Evolutionary conservation across 371 early-diverging fungal genomes (phyloP).

Genomic region (Saksenaea oblongispora): DNA sequence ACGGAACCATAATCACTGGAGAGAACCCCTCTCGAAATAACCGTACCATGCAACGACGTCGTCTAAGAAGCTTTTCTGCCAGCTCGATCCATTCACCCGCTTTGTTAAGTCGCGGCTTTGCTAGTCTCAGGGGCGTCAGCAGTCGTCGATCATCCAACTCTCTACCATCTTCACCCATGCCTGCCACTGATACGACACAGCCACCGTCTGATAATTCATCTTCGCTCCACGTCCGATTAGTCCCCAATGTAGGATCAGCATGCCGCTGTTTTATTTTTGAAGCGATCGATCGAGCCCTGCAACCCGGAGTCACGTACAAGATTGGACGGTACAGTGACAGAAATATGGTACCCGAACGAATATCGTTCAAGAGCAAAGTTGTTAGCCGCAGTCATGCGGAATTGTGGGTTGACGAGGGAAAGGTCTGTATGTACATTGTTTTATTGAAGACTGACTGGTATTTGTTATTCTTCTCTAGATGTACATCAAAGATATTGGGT

Average conservation of each 20-base stretch:
- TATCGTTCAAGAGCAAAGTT: constrained; percentile 93
- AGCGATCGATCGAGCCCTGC: constrained; percentile 76
- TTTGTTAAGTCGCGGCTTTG: constrained; percentile 3
- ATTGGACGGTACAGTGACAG: constrained; percentile 85
- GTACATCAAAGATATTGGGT: constrained; percentile 81
- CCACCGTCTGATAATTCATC: not conserved
- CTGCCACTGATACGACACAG: not conserved
- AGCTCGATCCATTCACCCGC: constrained; percentile 4
- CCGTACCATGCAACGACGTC: not conserved
- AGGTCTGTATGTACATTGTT: not conserved
- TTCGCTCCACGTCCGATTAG: constrained; percentile 67
- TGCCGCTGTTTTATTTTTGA: constrained; percentile 79
- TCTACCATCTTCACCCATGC: not conserved
- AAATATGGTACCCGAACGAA: constrained; percentile 58
- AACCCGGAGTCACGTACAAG: constrained; percentile 66
- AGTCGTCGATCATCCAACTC: constrained; percentile 1
- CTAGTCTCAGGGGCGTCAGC: not conserved
- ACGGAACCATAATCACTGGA: not conserved
- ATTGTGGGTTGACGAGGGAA: constrained; percentile 74
- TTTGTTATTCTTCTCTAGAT: constrained; percentile 41
- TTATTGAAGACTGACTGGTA: not conserved
- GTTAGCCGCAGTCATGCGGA: constrained; percentile 94
- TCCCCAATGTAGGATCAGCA: constrained; percentile 72
- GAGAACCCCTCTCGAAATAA: not conserved
- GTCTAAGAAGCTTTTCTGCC: constrained; percentile 6